Evolutionary conservation across 2,329 filamentous ascomycete species (phyloP), one percentile per base, ranked within the genome.

Genomic region (Colletotrichum eremochloae): DNA sequence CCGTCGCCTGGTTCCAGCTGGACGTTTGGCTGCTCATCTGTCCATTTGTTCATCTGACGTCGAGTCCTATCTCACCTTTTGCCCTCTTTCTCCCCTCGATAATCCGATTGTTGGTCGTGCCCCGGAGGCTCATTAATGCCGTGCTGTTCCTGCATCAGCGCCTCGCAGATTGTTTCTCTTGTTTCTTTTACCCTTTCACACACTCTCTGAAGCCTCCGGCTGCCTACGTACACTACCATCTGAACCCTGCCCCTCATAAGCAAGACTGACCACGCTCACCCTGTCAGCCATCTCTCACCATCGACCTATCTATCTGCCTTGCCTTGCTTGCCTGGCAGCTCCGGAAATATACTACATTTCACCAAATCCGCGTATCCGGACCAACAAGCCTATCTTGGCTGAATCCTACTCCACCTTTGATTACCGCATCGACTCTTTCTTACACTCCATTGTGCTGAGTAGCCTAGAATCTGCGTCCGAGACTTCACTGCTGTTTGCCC

Each of bases 91-190:
- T 74, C 75, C 72, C 74, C 75, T 74, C 74, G 65, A 75, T 76
- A 48, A 44, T 46, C 40, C 20, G 12, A 36, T 58, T 57, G 46
- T 68, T 58, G 53, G 65, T 58, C 29, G 57, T 63, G 69, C 58
- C 38, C 65, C 63, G 70, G 66, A 42, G 70, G 60, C 76, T 74
- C 76, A 64, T 73, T 74, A 71, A 70, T 75, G 67, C 58, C 63
- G 57, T 62, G 63, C 61, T 71, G 74, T 76, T 76, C 75, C 76
- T 78, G 77, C 77, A 79, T 79, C 75, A 75, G 77, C 78, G 74
- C 69, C 75, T 71, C 73, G 53, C 33, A 63, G 57, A 68, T 57
- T 58, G 20, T 56, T 60, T 71, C 65, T 67, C 57, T 71, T 60
- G 52, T 74, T 48, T 73, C 56, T 44, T 38, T 72, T 73, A 67